Base-by-base conservation (phyloP, 2,329 filamentous ascomycete species). In the Verticillium alfalfae region DNA sequence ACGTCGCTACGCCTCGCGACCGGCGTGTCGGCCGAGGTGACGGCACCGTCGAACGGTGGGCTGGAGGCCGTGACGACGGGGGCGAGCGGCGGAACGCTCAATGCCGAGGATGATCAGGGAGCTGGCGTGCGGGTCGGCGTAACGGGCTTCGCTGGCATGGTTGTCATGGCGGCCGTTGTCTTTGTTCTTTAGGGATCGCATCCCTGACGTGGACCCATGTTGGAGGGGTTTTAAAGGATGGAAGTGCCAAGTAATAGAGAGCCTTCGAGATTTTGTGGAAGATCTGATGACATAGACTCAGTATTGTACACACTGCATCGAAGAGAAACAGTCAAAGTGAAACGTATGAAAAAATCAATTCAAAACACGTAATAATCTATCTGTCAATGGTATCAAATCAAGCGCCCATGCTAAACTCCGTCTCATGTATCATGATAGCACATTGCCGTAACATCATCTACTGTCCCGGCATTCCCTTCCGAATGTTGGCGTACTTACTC, bases 401-500 rank as follows among this genome's bases (percentile, higher is more conserved):
- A 41, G 22, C 22, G 45, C 45, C 45, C 18, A 41, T 41, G 45
- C 45, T 52, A 5, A 52, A 52, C 45, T 52, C 45, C 45, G 45
- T 52, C 45, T 18, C 18, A 52, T 52, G 45, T 56, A 34, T 36
- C 54, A 36, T 56, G 22, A 57, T 22, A 34, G 26, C 55, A 37
- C n/a, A n/a, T 22, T 16, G 6, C 16, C 16, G 2, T 22, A 5
- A 22, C n/a, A 18, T 5, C 22, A 16, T 34, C 26, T 18, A 49
- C 57, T 34, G 3, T 39, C 15, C 49, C 49, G 65, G 67, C 69
- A 76, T 71, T 2, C 73, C 72, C 16, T 72, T 71, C 65, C 76
- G 74, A 64, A 89, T 78, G 68, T 89, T 89, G 49, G 79, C 79
- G 68, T 85, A 89, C 68, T 78, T 77, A 64, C 84, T 88, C 0